Base-by-base conservation (phyloP, 2,329 filamentous ascomycete genomes). In the Thelonectria blattea region DNA sequence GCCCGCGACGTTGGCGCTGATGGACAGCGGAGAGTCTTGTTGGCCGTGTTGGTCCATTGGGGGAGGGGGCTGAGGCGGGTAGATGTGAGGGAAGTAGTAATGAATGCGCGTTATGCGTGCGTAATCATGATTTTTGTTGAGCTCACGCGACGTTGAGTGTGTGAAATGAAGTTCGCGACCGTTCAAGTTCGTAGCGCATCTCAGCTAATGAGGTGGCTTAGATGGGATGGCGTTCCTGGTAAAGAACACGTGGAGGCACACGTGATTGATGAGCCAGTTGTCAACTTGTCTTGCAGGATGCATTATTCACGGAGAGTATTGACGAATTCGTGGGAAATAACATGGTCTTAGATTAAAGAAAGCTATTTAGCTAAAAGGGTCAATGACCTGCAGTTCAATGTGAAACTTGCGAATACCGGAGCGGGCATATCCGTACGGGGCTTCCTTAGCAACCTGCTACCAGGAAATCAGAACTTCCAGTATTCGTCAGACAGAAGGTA, bases 1-100 rank as follows among this genome's bases (percentile, higher is more conserved):
- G 57, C 80, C 79, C 2, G 78, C 72, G 45, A 82, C 63, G 58
- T 75, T 80, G 53, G 80, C 74, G 5, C 76, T 75, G 48, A 79
- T 77, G 46, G 78, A 81, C 22, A 83, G 73, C 5, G 79, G 80
- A 27, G 78, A 78, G 69, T 83, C 79, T 45, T 68, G 66, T 32
- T 74, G 68, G 27, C 60, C 61, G 45, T 30, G 22, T 45, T 64
- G 58, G 52, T 72, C 72, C 71, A 74, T 71, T 47, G 22, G 50
- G 9, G 10, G 20, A 5, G 4, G n/a, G n/a, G n/a, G n/a, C n/a
- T n/a, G 27, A 30, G 27, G 15, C 45, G 22, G 14, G 14, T 27
- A 6, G 15, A n/a, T 1, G 22, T 17, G 15, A 12, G 49, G 20
- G n/a, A 14, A n/a, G 32, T 22, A 42, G 34, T 24, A n/a, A 9